Conservation (phyloP, 768 basidiomycete species). For the Collybia sp. region DNA sequence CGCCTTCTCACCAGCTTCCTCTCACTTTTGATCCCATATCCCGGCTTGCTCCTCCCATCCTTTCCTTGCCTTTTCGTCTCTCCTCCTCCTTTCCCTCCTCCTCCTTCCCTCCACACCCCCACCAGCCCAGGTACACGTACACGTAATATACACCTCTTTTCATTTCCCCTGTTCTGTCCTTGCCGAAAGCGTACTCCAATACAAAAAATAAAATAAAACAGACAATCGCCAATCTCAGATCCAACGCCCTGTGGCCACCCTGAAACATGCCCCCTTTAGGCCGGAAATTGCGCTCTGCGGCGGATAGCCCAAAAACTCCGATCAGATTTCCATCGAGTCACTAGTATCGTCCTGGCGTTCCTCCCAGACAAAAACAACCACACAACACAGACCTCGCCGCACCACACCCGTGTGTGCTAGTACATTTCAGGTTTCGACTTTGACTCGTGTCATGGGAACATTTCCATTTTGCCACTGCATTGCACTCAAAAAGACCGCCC, state of each 20-base stretch:
- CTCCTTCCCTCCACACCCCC: too few relatives aligned
- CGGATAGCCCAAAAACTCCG: constrained; percentile 4
- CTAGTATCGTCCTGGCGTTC: neutral
- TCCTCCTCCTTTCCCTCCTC: neutral
- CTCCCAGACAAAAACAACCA: neutral
- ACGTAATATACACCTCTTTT: neutral
- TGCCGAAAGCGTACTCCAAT: neutral
- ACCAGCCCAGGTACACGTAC: neutral
- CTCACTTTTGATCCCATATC: neutral
- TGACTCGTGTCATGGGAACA: neutral
- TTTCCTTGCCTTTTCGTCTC: neutral
- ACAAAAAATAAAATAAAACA: neutral
- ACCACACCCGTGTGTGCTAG: constrained; percentile 3
- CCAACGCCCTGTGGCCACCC: neutral
- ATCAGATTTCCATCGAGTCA: constrained; percentile 1
- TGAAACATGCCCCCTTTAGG: constrained; percentile 1
- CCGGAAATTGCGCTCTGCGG: constrained; percentile 6
- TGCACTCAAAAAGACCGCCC: neutral
- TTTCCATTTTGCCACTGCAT: neutral
- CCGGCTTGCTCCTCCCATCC: neutral
- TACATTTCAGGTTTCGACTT: neutral
- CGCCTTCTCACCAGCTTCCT: neutral
- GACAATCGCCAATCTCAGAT: neutral
- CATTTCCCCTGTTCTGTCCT: neutral
- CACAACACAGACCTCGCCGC: neutral